Evolutionary conservation across 2,329 filamentous ascomycete genomes (phyloP), one percentile per base, ranked within the genome.

Genomic region (Didymella exigua): DNA sequence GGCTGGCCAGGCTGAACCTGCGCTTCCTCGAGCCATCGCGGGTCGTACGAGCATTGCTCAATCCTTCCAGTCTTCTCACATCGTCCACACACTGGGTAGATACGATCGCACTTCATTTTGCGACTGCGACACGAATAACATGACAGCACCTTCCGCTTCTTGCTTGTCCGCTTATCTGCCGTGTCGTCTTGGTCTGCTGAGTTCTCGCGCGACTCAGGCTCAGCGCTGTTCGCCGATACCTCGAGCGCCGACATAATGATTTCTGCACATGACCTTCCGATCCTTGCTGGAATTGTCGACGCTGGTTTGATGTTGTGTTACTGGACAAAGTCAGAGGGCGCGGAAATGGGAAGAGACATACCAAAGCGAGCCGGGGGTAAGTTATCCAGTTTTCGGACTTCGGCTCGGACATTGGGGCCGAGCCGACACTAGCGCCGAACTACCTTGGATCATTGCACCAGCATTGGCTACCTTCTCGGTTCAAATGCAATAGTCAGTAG

Each of bases 81-180:
- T 36, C 78, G 69, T 31, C 75, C 73, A 51, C 78, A 80, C 2
- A 78, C 73, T 29, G 78, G 78, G 58, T 76, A 74, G 4, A 74
- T 68, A 33, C 78, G 75, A 59, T 80, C 78, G 60, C 78, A 80
- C 60, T 79, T 78, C 59, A 80, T 74, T 60, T 79, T 80, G n/a
- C 78, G 70, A 37, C 73, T 72, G 45, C 78, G 74, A 67, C 78
- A 80, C 11, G 78, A 75, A 57, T 76, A 78, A 57, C 78, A 80
- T 2, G 78, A 80, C 8, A 80, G 63, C 14, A 79, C 78, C 62
- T 79, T 80, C 16, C 78, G 71, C 53, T 78, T 76, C 58, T 73
- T 75, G 49, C 68, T 68, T 5, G 61, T 57, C 23, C 78, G 76
- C 54, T 78, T 79, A n/a, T 77, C 75, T 23, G 65, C 47, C 4